Evolutionary conservation across 495 filamentous ascomycete species (phyloP).

Genomic region (Penicillium bovifimosum): DNA sequence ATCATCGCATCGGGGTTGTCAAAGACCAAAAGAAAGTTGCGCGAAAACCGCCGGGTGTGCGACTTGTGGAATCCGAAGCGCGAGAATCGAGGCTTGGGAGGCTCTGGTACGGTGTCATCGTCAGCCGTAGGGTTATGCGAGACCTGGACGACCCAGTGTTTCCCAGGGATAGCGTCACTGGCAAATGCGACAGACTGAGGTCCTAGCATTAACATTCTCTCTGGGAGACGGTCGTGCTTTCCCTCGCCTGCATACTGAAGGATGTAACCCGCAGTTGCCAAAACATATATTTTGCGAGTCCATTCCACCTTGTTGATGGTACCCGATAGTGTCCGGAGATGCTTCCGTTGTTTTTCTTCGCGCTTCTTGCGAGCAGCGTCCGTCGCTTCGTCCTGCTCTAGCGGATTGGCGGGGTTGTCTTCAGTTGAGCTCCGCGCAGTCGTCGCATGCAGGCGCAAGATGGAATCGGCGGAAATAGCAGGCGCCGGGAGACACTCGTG

Average conservation of each 20-base stretch:
- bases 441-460: constrained; percentile 52
- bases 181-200: constrained; percentile 89
- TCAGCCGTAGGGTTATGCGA: constrained; percentile 68
- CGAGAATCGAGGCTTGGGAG: constrained; percentile 59
- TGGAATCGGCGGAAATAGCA: constrained; percentile 47
- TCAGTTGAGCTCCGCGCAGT: constrained; percentile 32
- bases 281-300: constrained; percentile 76
- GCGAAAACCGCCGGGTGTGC: constrained; percentile 55
- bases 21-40: constrained; percentile 73
- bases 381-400: constrained; percentile 10
- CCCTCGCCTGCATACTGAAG: constrained; percentile 85
- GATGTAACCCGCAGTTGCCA: constrained; percentile 76
- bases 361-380: constrained; percentile 32
- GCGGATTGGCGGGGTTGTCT: neutral
- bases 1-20: constrained; percentile 81
- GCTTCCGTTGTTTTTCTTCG: constrained; percentile 41
- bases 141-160: constrained; percentile 88
- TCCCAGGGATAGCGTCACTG: constrained; percentile 86
- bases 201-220: constrained; percentile 78
- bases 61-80: constrained; percentile 62
- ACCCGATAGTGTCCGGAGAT: constrained; percentile 50
- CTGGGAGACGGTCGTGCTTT: constrained; percentile 71
- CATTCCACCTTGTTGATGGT: constrained; percentile 64
- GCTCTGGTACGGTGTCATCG: constrained; percentile 43
- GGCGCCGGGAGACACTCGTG: constrained; percentile 49